Evolutionary conservation across 257 asterid genomes (phyloP), one percentile per base, ranked within the genome.

Genomic region (Capsicum pubescens): DNA sequence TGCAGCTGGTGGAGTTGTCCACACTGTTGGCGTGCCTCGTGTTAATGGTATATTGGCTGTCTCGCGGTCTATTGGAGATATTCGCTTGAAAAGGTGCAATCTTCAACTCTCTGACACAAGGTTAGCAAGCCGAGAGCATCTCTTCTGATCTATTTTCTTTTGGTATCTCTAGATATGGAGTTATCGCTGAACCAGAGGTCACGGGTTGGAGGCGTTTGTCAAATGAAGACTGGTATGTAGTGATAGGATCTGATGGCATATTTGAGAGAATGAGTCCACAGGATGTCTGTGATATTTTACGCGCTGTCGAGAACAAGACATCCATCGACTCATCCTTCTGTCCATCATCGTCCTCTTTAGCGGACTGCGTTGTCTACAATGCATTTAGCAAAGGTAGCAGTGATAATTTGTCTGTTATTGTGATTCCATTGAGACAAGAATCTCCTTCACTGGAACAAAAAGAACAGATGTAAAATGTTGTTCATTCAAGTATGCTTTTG

Each of bases 51-150:
- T 91, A 12, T 88, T 95, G 87, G 96, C 98, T 39, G 74, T 95
- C 87, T 82, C 96, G 32, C 91, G 97, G 85, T 91, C 98, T 56
- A 93, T 95, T 36, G 98, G 98, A 0, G 96, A 93, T 79, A 85
- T 92, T 77, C 66, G 71, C 44, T 77, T 91, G 9, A 93, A 90
- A 87, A 92, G 95, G 97, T 84, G 52, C 50, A 54, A 54, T 82
- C 59, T 7, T 66, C 78, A 64, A 44, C 71, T 54, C 9, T 26
- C 14, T 32, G 48, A 9, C 56, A 17, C 32, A 26, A 58, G 19
- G 21, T 57, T 21, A 44, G 81, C 19, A 56, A 55, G 5, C 14
- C 74, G 16, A 81, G 66, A 32, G 48, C 67, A 4, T 64, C 64
- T n/a, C 8, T 6, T 42, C 60, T 82, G 44, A 81, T 48, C 8